Evolutionary conservation across 2,329 filamentous ascomycete genomes (phyloP), one percentile per base, ranked within the genome.

Genomic region (Alternaria atra): DNA sequence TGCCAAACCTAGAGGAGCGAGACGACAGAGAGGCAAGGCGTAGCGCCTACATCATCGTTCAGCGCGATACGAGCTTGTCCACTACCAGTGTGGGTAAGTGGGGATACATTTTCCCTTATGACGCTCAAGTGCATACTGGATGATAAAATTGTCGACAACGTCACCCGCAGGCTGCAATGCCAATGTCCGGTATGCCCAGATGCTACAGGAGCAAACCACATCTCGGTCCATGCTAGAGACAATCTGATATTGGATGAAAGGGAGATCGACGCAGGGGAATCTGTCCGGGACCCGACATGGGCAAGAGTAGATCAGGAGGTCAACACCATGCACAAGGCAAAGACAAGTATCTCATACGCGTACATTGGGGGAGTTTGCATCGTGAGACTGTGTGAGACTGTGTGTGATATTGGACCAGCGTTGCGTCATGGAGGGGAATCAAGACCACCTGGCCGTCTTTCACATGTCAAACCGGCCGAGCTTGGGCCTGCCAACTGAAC

Each of bases 401-500:
- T 23, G 17, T 60, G 17, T 35, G 27, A 15, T 12, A 51, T 27
- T 40, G 40, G 27, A 23, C 42, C 25, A 47, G 55, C 20, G 59
- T 60, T 48, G 61, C 64, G 64, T 66, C 64, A 64, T 64, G 61
- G 61, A 54, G 29, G 34, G 43, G 57, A 52, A n/a, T 52, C 32
- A 56, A 48, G 40, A 29, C 32, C 39, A 48, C 29, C 42, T 42
- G 55, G 35, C 37, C 29, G 29, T 42, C 43, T 63, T 61, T 66
- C 61, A 66, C 64, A 66, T 66, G 64, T 54, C 58, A 66, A 66
- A 64, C 63, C 10, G n/a, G 39, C 29, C 40, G 29, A 34, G 57
- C 54, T 35, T 42, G 50, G 58, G 42, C 27, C 54, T 35, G 53
- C 35, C 54, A 47, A 42, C n/a, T 46, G 47, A 29, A 39, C 40